phyloP scores from a whole-genome alignment of 345 rosid species.

The Cochlearia excelsa region DNA sequence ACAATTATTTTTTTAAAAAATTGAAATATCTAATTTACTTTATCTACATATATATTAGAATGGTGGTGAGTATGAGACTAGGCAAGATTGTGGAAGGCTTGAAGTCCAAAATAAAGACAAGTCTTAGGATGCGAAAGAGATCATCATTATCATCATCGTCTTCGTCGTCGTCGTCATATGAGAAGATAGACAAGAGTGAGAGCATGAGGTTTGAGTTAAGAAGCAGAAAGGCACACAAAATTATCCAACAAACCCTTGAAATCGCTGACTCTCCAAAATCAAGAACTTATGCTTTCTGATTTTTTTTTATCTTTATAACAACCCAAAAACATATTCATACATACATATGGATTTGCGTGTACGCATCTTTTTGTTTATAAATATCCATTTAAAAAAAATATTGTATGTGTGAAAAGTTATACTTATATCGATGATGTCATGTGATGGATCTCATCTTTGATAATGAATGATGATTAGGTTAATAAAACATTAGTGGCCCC shows the following conservation, averaged over 20 bases:
- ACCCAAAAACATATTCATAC: constrained; percentile 18
- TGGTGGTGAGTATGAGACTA: constrained; percentile 49
- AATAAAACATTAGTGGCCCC: neutral
- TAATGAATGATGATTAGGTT: constrained; percentile 12
- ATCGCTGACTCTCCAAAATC: constrained; percentile 72
- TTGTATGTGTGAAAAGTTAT: constrained; percentile 21
- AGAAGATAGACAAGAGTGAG: constrained; percentile 89
- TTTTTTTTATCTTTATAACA: constrained; percentile 4
- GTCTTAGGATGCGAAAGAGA: constrained; percentile 52
- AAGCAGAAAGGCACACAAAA: constrained; percentile 77
- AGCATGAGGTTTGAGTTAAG: constrained; percentile 87
- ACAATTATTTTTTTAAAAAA: neutral
- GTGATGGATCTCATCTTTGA: constrained; percentile 24
- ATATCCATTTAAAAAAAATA: too few species aligned
- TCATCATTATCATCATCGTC: constrained; percentile 22
- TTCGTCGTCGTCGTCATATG: constrained; percentile 39
- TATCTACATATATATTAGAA: neutral
- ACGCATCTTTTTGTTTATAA: too few species aligned
- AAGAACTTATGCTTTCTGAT: constrained; percentile 55
- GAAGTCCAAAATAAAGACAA: constrained; percentile 60
- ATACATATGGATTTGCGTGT: neutral
- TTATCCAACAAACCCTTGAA: constrained; percentile 64
- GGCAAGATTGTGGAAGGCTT: constrained; percentile 52
- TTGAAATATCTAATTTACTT: neutral
- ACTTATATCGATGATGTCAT: constrained; percentile 17